Base-by-base conservation (phyloP, 2,329 filamentous ascomycete genomes). In the Fusarium sp. region DNA sequence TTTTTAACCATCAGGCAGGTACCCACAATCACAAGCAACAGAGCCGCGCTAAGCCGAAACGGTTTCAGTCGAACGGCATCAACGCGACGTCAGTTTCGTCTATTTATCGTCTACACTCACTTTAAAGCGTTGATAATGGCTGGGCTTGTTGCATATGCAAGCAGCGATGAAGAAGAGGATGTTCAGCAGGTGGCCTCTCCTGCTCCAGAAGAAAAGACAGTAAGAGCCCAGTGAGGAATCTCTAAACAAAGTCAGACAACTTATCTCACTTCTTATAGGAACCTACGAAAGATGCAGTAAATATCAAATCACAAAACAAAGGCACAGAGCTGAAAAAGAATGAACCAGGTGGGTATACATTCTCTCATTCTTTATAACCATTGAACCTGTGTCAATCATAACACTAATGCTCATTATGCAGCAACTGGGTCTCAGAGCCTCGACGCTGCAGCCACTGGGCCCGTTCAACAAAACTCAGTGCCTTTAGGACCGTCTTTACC, bases 161-260 rank as follows among this genome's bases (percentile, higher is more conserved):
- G 84, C 68, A 86, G 84, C 56, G 83, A 85, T 43, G 84, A 85
- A 3, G 84, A 84, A 7, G 80, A 82, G 4, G 81, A 80, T 4
- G 66, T 68, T 4, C 51, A 72, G 11, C 48, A 56, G 9, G 22
- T 47, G 14, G 52, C 72, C 25, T 20, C 70, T 39, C 19, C 45
- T 11, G 32, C 17, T 13, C 23, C 33, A 3, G 43, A 49, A 14
- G 41, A 52, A 50, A 65, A 56, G 63, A 72, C 72, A 68, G 40
- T 33, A 40, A 43, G 7, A 11, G 40, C 10, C 19, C 23, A 20
- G 20, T 27, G 11, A n/a, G 35, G 8, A 30, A 37, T 37, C 22
- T 41, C n/a, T 23, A 55, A 7, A 25, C 37, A 55, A 7, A 32
- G 23, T 19, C 30, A 30, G 54, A 10, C 25, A 41, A 22, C 43